These are phyloP conservation scores for Claviceps africana DNA, from an alignment of 2,329 filamentous ascomycete genomes.

Conservation along the genomic window DNA sequence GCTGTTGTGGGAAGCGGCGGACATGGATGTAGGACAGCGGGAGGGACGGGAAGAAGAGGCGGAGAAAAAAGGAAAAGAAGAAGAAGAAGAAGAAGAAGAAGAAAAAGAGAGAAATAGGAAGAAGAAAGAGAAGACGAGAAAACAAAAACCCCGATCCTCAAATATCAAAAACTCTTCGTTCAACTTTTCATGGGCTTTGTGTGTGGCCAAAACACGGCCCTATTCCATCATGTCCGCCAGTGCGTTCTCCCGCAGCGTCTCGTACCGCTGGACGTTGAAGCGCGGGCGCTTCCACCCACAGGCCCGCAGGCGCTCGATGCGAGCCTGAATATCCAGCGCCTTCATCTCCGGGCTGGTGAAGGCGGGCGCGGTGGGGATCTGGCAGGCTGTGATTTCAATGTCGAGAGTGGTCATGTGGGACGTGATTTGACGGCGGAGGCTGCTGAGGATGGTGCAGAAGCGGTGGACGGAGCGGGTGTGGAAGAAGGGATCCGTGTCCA, in stretches of 20 bases:
- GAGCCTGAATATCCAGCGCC: slow-evolving; percentile 29
- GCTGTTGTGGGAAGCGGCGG: background rate
- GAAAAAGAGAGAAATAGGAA: background rate
- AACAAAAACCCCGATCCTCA: background rate
- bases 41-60: background rate
- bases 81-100: background rate
- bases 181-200: background rate
- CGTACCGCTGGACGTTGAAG: slow-evolving; percentile 40
- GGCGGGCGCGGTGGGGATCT: slow-evolving; percentile 9
- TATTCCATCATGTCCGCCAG: slow-evolving; percentile 31
- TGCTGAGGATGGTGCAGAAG: slow-evolving; percentile 33
- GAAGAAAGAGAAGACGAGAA: no score
- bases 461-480: slow-evolving; percentile 32
- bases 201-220: background rate
- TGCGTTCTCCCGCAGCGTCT: slow-evolving; percentile 35
- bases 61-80: background rate
- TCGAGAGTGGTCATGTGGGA: slow-evolving; percentile 35
- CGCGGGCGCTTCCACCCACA: slow-evolving; percentile 41
- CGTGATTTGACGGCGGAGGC: slow-evolving; percentile 33
- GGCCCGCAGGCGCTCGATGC: slow-evolving; percentile 41
- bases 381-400: slow-evolving; percentile 20
- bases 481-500: slow-evolving; percentile 20
- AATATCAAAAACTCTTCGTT: background rate
- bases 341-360: slow-evolving; percentile 21
- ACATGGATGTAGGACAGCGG: background rate